Conservation (phyloP, 257 asterid species). For the Gentiana macrophylla region DNA sequence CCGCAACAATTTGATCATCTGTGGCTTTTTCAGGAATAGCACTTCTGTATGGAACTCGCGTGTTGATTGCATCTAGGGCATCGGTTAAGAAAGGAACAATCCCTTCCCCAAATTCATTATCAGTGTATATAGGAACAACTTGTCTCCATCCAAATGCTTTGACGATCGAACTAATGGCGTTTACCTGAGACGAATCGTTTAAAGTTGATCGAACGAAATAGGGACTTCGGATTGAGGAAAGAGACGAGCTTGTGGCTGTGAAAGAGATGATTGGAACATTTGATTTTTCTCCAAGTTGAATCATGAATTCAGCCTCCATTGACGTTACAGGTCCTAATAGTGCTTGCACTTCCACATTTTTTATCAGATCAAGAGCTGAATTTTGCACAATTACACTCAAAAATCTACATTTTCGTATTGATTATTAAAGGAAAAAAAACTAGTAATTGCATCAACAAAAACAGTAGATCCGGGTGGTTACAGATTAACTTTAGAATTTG, state of each 20-base stretch:
- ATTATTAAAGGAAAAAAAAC: too few relatives aligned
- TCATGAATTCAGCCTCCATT: conserved; percentile 35
- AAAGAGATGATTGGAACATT: conserved; percentile 49
- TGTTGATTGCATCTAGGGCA: conserved; percentile 24
- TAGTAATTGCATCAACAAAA: too few relatives aligned
- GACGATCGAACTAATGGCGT: conserved; percentile 28
- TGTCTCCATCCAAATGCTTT: conserved; percentile 41
- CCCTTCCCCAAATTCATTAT: conserved; percentile 44
- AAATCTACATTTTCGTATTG: neutral
- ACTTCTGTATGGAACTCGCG: conserved; percentile 35
- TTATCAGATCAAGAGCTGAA: conserved; percentile 50
- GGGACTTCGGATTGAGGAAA: conserved; percentile 22
- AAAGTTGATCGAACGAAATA: conserved; percentile 38
- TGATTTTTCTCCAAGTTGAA: conserved; percentile 39
- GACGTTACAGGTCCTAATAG: conserved; percentile 54
- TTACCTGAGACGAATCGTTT: conserved; percentile 38
- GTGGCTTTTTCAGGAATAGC: conserved; percentile 27
- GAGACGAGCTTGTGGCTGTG: conserved; percentile 49
- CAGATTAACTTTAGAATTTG: too few relatives aligned
- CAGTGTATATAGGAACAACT: conserved; percentile 35
- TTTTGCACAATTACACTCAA: neutral
- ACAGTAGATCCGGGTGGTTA: too few relatives aligned
- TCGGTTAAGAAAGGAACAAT: conserved; percentile 34
- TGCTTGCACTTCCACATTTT: conserved; percentile 48
- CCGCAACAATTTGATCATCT: conserved; percentile 24